Evolutionary conservation across 2,329 filamentous ascomycete genomes (phyloP).

Genomic region (Cladosporium sp.): DNA sequence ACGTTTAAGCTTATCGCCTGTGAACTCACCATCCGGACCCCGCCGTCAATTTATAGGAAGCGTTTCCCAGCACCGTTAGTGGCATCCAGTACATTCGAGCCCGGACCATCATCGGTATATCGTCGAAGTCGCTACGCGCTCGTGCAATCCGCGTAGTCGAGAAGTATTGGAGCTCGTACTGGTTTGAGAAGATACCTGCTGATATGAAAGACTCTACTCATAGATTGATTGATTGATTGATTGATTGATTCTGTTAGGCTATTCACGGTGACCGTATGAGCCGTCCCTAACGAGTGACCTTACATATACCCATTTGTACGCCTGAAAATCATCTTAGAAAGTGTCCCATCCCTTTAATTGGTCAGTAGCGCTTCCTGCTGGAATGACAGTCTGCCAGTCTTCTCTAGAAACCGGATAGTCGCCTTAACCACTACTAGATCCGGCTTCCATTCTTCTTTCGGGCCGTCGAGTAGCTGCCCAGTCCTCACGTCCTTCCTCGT

Average conservation of each 20-base stretch:
- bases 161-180: too few species aligned
- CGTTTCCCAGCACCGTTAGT: too few species aligned
- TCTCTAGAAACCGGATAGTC: constrained; percentile 12
- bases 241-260: constrained; percentile 2
- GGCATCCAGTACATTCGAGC: too few species aligned
- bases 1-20: too few species aligned
- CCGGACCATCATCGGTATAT: too few species aligned
- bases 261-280: constrained; percentile 13
- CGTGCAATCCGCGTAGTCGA: too few species aligned
- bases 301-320: background rate
- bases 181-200: too few species aligned
- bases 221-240: background rate
- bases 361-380: background rate
- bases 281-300: constrained; percentile 6
- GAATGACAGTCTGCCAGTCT: constrained; percentile 3
- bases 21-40: too few species aligned
- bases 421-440: constrained; percentile 7
- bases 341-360: background rate
- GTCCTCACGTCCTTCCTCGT: background rate
- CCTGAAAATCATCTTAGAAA: too few species aligned
- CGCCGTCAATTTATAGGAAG: too few species aligned
- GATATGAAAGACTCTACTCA: too few species aligned
- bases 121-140: too few species aligned
- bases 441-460: constrained; percentile 12
- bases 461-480: constrained; percentile 8